Evolutionary conservation across 2,329 filamentous ascomycete genomes (phyloP).

Genomic region (Fusarium armeniacum): DNA sequence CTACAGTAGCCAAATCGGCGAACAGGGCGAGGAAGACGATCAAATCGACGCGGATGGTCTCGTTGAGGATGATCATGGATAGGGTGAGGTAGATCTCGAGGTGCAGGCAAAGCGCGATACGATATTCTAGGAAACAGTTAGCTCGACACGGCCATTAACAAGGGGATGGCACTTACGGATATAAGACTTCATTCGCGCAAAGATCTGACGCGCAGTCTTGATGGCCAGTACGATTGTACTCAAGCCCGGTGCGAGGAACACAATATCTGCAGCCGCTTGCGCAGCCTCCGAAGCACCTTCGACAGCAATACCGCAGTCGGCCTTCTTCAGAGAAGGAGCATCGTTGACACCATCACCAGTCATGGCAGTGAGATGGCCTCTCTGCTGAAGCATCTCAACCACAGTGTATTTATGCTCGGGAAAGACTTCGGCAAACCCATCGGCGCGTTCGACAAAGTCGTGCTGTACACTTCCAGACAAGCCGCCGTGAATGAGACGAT

Average conservation of each 20-base stretch:
- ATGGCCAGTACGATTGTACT: conserved; percentile 18
- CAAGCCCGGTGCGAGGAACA: conserved; percentile 9
- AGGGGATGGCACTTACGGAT: not conserved
- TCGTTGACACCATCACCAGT: conserved; percentile 32
- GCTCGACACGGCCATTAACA: rapidly evolving
- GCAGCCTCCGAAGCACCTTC: conserved; percentile 34
- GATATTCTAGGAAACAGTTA: conserved; percentile 2
- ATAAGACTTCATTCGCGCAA: conserved; percentile 38
- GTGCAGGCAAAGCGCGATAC: conserved; percentile 28
- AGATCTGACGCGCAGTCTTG: conserved; percentile 21
- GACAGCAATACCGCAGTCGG: conserved; percentile 24
- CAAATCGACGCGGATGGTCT: conserved; percentile 25
- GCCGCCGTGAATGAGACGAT: conserved; percentile 22
- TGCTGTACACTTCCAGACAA: conserved; percentile 33
- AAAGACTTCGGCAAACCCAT: conserved; percentile 31
- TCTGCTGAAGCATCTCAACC: conserved; percentile 31
- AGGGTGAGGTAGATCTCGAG: conserved; percentile 28
- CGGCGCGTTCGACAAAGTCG: conserved; percentile 34
- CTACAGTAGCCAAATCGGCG: conserved; percentile 25
- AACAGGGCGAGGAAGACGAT: conserved; percentile 18
- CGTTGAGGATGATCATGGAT: conserved; percentile 36
- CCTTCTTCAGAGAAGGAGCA: conserved; percentile 28
- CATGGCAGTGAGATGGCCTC: conserved; percentile 33
- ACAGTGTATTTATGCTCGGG: conserved; percentile 34
- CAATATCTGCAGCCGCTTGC: conserved; percentile 32